Percentiles rank a stretch among this genome's conserved stretches.
Conservation (phyloP, 2,329 filamentous ascomycete species). For the Emericellopsis cladophorae region DNA sequence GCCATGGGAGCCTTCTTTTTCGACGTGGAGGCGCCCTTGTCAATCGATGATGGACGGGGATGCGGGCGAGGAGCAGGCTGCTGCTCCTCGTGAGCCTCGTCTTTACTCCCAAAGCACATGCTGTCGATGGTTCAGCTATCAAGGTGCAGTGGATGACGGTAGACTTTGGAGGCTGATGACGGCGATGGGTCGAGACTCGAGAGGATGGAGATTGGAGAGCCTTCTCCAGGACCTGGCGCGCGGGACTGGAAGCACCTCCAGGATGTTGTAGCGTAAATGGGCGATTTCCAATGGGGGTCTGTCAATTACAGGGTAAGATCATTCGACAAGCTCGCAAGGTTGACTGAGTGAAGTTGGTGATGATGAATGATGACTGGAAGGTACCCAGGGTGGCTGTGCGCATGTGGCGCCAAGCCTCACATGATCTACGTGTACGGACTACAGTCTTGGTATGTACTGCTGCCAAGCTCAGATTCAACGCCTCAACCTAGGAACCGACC, state of each 20-base stretch:
- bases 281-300: too few relatives aligned
- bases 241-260: too few relatives aligned
- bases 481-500: too few relatives aligned
- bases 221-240: too few relatives aligned
- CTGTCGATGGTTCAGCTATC: not conserved
- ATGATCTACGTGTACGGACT: too few relatives aligned
- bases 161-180: constrained; percentile 31
- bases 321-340: too few relatives aligned
- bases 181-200: constrained; percentile 12
- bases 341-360: too few relatives aligned
- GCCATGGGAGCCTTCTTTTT: not conserved
- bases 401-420: not conserved
- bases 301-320: too few relatives aligned
- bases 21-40: constrained; percentile 8
- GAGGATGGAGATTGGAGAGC: too few relatives aligned
- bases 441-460: too few relatives aligned
- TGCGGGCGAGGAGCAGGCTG: constrained; percentile 26
- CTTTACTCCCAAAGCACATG: constrained; percentile 39
- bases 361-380: not conserved
- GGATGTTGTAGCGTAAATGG: too few relatives aligned
- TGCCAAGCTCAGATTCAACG: too few relatives aligned
- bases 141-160: constrained; percentile 33
- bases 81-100: constrained; percentile 17
- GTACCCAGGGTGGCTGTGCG: not conserved
- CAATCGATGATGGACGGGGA: constrained; percentile 11